Base-by-base conservation (phyloP, 768 basidiomycete species). In the Tephrocybe sp. region DNA sequence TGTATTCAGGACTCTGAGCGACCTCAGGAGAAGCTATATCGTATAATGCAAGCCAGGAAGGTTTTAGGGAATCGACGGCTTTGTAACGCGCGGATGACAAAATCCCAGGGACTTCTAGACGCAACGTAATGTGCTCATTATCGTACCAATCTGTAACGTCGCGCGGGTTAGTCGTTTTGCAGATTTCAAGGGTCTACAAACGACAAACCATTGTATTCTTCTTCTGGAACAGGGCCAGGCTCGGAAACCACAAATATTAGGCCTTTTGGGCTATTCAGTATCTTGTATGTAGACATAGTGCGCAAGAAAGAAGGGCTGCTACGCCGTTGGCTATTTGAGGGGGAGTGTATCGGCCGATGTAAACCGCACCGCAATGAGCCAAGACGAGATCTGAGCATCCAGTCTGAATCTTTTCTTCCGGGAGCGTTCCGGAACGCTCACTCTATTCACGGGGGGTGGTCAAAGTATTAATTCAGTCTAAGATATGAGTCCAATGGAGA, bases 141-240 rank as follows among this genome's bases (percentile, higher is more conserved):
- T 67, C 64, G 53, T 69, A 68, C 66, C 65, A 70, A 45, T 65
- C 68, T 69, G 52, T 39, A 13, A 11, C n/a, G n/a, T n/a, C n/a
- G n/a, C n/a, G 3, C 7, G 26, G 26, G 26, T 26, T 26, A 26
- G 4, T 26, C 26, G 26, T 26, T n/a, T 11, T 31, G 31, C 9
- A 31, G 20, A 22, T 22, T 26, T 22, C 11, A 13, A 35, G 36
- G 26, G 14, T 44, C 31, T 1, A 41, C 5, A 41, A 38, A 1
- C 19, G 3, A 34, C 51, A 33, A 41, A 64, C 67, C 65, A 32
- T 67, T 61, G 48, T 64, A 68, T 9, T 61, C 61, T 16, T 61
- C 53, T 40, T 65, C 63, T 10, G 59, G 42, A n/a, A 67, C 59
- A 16, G 38, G 22, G 3, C 57, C 54, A 50, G 54, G 54, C 13